Percentiles rank a stretch among this genome's conserved stretches.
These are phyloP conservation scores for Monilinia fructicola DNA, from an alignment of 2,329 filamentous ascomycete species.

Conservation along the genomic window DNA sequence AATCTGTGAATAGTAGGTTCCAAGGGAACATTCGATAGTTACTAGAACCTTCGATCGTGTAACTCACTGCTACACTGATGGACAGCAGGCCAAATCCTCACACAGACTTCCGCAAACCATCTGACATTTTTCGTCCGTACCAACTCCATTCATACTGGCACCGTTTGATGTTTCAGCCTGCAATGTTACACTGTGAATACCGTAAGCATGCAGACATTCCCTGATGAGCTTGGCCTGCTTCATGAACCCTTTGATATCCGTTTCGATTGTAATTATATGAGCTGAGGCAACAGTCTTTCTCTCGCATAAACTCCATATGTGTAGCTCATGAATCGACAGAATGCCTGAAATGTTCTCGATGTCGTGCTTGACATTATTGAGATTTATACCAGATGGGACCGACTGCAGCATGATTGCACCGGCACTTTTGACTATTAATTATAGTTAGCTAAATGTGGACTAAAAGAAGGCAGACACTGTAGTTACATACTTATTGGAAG, in stretches of 20 bases:
- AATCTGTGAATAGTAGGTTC: not conserved
- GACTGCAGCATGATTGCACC: constrained; percentile 68
- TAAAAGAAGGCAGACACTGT: not conserved
- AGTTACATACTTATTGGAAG: constrained; percentile 50
- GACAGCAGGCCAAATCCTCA: constrained; percentile 41
- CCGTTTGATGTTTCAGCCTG: constrained; percentile 58
- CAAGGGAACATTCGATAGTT: constrained; percentile 4
- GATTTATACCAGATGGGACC: constrained; percentile 58
- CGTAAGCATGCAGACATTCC: constrained; percentile 71
- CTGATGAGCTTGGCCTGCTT: constrained; percentile 60
- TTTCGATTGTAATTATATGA: constrained; percentile 63
- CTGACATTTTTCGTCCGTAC: constrained; percentile 25
- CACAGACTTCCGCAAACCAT: constrained; percentile 31
- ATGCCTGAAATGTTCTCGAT: constrained; percentile 70
- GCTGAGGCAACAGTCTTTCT: constrained; percentile 67
- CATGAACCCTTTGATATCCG: constrained; percentile 58
- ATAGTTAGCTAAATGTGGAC: not conserved
- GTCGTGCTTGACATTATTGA: constrained; percentile 66
- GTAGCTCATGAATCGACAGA: constrained; percentile 67
- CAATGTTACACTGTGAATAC: constrained; percentile 68
- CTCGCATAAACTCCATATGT: constrained; percentile 73
- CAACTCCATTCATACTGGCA: constrained; percentile 11
- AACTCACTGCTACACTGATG: constrained; percentile 13
- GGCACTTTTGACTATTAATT: constrained; percentile 50
- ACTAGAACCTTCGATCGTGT: constrained; percentile 10